Conservation (phyloP, 805 yeast species). For the Pichia paraexigua region DNA sequence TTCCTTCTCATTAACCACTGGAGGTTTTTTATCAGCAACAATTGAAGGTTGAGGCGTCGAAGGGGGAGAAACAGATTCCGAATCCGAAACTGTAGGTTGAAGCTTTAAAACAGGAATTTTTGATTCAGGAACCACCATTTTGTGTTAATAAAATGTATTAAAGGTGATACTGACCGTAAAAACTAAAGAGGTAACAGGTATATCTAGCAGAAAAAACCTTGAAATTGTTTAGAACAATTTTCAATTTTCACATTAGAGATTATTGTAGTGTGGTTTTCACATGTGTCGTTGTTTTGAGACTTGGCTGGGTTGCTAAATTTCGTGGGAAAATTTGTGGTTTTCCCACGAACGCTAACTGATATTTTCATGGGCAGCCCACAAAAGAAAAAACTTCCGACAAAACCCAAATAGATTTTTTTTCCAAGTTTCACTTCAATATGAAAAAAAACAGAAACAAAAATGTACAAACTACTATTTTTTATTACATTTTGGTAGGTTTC, state of each 20-base stretch:
- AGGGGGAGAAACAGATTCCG: background rate
- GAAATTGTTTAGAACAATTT: no score
- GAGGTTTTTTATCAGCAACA: background rate
- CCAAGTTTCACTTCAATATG: background rate
- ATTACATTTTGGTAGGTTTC: background rate
- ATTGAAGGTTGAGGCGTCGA: conserved; percentile 1
- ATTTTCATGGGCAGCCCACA: background rate
- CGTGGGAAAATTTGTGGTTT: background rate
- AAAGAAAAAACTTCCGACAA: background rate
- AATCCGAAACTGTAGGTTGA: background rate
- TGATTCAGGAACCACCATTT: background rate
- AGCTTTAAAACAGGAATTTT: background rate
- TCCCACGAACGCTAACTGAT: background rate
- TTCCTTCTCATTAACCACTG: conserved; percentile 37
- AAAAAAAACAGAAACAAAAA: no score
- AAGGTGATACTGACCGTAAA: no score
- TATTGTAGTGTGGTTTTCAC: background rate
- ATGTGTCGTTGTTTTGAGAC: background rate
- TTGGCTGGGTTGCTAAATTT: background rate
- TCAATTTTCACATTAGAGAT: no score
- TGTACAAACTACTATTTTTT: no score
- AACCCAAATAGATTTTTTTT: background rate
- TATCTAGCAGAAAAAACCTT: no score
- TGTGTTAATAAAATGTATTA: background rate
- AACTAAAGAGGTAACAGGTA: no score